These are phyloP conservation scores for Hippophae gyantsensis DNA, from an alignment of 306 rosid species.

Conservation along the genomic window DNA sequence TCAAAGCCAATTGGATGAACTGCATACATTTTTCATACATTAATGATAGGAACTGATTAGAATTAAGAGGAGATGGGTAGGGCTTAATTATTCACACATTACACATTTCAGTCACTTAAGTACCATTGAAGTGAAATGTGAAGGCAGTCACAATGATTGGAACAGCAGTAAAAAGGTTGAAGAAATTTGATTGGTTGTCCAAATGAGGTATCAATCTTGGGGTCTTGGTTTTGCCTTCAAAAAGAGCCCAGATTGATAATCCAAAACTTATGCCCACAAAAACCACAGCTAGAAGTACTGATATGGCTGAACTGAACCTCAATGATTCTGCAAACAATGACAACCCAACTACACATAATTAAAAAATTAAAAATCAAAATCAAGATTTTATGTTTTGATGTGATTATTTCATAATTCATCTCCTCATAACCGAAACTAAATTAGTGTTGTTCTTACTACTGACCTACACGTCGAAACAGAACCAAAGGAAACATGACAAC, in stretches of 20 bases:
- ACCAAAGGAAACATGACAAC: conserved; percentile 67
- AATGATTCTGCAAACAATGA: conserved; percentile 47
- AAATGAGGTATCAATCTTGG: conserved; percentile 64
- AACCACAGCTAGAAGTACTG: conserved; percentile 68
- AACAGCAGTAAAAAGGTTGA: conserved; percentile 85
- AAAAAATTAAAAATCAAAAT: neutral
- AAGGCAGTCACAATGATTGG: conserved; percentile 90
- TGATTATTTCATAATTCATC: no score
- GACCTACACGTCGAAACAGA: conserved; percentile 63
- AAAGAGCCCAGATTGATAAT: conserved; percentile 55
- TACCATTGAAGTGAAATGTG: conserved; percentile 89
- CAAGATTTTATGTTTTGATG: neutral
- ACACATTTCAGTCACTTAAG: neutral
- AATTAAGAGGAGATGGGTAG: no score
- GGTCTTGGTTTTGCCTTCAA: conserved; percentile 57
- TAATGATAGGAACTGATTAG: no score
- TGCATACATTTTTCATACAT: conserved; percentile 17
- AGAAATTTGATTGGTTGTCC: conserved; percentile 57
- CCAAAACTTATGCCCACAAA: conserved; percentile 74
- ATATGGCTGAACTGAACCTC: conserved; percentile 69
- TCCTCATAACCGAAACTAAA: no score
- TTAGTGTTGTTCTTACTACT: conserved; percentile 9
- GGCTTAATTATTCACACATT: no score
- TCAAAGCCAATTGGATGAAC: conserved; percentile 96
- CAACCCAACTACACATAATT: neutral